A percentile compares a stretch with the other conserved stretches of the same genome.
These are phyloP conservation scores for Ramularia endophylla DNA, from an alignment of 2,329 filamentous ascomycete genomes.

Conservation along the genomic window DNA sequence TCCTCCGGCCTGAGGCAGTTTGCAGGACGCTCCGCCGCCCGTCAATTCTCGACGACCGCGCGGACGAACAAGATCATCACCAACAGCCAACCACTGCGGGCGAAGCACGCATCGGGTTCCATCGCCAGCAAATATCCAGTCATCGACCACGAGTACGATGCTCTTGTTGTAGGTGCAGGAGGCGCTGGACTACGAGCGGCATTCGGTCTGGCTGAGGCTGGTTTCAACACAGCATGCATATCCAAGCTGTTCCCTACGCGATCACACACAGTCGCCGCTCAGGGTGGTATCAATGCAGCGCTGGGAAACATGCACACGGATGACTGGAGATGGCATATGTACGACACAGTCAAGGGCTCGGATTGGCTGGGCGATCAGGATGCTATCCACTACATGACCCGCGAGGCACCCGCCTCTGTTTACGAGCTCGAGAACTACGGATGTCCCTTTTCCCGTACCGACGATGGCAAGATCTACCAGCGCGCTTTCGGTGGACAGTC, in stretches of 20 bases:
- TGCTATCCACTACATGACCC: conserved; percentile 97
- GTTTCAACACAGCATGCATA: conserved; percentile 86
- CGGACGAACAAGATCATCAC: conserved; percentile 79
- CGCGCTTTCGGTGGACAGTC: conserved; percentile 98
- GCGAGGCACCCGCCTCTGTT: conserved; percentile 84
- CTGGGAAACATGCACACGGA: conserved; percentile 97
- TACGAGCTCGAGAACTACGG: conserved; percentile 97
- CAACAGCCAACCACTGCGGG: conserved; percentile 70
- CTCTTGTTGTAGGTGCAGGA: conserved; percentile 83
- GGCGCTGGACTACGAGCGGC: conserved; percentile 76
- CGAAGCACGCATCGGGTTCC: conserved; percentile 85
- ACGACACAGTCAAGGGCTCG: conserved; percentile 95
- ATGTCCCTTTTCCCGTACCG: conserved; percentile 92
- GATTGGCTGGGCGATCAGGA: conserved; percentile 98
- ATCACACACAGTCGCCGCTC: conserved; percentile 72
- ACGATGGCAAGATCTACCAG: conserved; percentile 97
- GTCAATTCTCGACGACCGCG: conserved; percentile 78
- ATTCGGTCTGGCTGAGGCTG: conserved; percentile 79
- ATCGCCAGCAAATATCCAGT: conserved; percentile 89
- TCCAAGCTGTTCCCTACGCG: conserved; percentile 79
- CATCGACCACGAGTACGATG: conserved; percentile 99
- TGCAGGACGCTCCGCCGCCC: conserved; percentile 28
- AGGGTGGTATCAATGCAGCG: conserved; percentile 80
- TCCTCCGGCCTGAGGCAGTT: conserved; percentile 32
- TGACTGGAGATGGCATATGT: conserved; percentile 99